Evolutionary conservation across 2,329 filamentous ascomycete species (phyloP).

Genomic region (Ophiostoma sp.): DNA sequence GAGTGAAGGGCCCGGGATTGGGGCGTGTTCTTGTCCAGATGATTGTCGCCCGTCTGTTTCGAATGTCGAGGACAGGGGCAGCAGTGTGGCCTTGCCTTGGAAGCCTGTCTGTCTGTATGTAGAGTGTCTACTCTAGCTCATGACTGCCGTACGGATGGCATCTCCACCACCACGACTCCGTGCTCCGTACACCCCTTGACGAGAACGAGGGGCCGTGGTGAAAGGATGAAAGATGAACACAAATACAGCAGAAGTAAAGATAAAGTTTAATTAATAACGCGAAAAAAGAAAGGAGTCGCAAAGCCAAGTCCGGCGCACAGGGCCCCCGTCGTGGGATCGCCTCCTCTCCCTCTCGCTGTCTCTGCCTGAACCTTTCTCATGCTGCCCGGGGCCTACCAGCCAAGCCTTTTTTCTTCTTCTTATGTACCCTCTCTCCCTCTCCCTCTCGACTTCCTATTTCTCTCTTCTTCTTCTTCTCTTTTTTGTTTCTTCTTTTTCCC

Average conservation of each 20-base stretch:
- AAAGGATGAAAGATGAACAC: background rate
- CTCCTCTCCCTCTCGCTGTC: background rate
- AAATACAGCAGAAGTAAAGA: background rate
- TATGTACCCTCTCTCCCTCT: constrained; percentile 25
- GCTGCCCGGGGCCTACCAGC: constrained; percentile 20
- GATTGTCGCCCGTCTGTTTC: constrained; percentile 39
- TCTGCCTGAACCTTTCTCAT: constrained; percentile 1
- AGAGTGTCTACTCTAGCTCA: background rate
- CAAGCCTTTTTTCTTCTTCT: constrained; percentile 25
- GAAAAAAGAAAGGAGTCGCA: constrained; percentile 18
- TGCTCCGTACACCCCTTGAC: constrained; percentile 17
- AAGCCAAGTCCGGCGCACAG: constrained; percentile 17
- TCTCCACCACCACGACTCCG: constrained; percentile 7
- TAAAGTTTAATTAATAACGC: background rate
- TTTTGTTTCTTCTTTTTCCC: constrained; percentile 35
- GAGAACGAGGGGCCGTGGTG: background rate
- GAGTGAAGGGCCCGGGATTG: constrained; percentile 32
- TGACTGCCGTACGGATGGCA: background rate
- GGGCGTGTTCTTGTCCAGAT: constrained; percentile 33
- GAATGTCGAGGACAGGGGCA: constrained; percentile 30
- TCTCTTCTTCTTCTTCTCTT: constrained; percentile 25
- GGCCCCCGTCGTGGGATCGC: constrained; percentile 17
- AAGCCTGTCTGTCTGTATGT: background rate
- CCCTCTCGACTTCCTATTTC: constrained; percentile 23
- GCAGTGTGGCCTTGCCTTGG: background rate